phyloP scores from a whole-genome alignment of 2,329 filamentous ascomycete genomes.

The Claviceps sp. region DNA sequence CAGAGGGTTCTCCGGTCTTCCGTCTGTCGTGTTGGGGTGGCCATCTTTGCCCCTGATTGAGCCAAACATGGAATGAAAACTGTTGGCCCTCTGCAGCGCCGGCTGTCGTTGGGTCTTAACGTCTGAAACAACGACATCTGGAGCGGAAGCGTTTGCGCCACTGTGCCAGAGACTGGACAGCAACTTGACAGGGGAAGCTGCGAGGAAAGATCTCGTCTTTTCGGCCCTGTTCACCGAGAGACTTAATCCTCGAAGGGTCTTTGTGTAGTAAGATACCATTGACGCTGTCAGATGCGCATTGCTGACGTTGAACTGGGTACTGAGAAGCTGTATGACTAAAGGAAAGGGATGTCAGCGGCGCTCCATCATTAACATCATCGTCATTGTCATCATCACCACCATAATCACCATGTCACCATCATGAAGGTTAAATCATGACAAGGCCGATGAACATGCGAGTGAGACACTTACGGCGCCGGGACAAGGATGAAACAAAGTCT shows the following conservation, averaged over 20 bases:
- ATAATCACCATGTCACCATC: neutral
- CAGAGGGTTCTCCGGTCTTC: conserved; percentile 49
- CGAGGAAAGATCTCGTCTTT: conserved; percentile 56
- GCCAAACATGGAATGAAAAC: conserved; percentile 40
- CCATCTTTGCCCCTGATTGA: conserved; percentile 35
- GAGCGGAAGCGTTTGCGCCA: conserved; percentile 27
- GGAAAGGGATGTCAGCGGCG: neutral
- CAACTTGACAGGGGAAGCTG: conserved; percentile 80
- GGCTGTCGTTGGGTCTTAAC: conserved; percentile 28
- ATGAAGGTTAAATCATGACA: neutral
- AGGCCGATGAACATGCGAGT: neutral
- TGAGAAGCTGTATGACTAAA: conserved; percentile 58
- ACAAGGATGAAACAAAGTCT: conserved; percentile 62
- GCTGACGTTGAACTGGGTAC: conserved; percentile 53
- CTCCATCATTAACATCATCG: neutral
- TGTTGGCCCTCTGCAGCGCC: conserved; percentile 30
- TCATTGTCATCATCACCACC: too few species aligned
- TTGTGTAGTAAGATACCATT: conserved; percentile 65
- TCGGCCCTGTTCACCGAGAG: conserved; percentile 45
- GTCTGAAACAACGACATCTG: conserved; percentile 13
- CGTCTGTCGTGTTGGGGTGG: conserved; percentile 29
- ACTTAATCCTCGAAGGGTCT: conserved; percentile 57
- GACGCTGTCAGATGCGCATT: conserved; percentile 52
- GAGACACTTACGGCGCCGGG: conserved; percentile 49
- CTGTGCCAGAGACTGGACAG: conserved; percentile 69